Base-by-base conservation (phyloP, 345 rosid species). In the Barbarea vulgaris region DNA sequence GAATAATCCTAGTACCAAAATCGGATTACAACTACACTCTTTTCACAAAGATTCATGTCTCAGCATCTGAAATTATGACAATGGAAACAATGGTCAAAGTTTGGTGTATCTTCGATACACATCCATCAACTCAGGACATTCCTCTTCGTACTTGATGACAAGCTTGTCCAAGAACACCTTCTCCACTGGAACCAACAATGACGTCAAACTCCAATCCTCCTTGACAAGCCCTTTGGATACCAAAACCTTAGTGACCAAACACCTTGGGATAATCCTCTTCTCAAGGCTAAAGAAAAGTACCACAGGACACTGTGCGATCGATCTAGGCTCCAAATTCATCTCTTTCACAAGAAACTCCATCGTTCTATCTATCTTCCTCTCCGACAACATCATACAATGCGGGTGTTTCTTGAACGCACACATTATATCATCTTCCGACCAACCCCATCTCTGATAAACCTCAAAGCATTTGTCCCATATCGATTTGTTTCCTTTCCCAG, bases 231-330 rank as follows among this genome's bases (percentile, higher is more conserved):
- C 79, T 66, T 82, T 86, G 0, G 83, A 77, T 28, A 50, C n/a
- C 74, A 88, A 50, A 57, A 79, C 81, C 41, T 27, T 42, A 34
- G 79, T 33, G 34, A 86, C 87, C 1, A 72, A 73, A 70, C 85
- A 84, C 65, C 90, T 75, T 0, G 90, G 90, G 37, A 81, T 67
- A 17, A 83, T 86, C 76, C 90, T 84, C 82, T 81, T 88, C 56
- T 85, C 84, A 69, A 86, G 54, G 75, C 82, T 86, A 52, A 77
- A 81, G 52, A 81, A 75, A 44, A 86, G 50, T 9, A 85, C 65
- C 14, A 64, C 75, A 1, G 89, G 89, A 22, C 62, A 69, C 18
- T 74, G 71, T 1, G 78, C 87, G 15, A 88, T 73, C 11, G 25
- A 60, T 56, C 71, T 62, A 4, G 93, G 68, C 9, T 50, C 65